Evolutionary conservation across 1,284 basidiomycete genomes (phyloP).

Genomic region (Leccinum griseonigrum): DNA sequence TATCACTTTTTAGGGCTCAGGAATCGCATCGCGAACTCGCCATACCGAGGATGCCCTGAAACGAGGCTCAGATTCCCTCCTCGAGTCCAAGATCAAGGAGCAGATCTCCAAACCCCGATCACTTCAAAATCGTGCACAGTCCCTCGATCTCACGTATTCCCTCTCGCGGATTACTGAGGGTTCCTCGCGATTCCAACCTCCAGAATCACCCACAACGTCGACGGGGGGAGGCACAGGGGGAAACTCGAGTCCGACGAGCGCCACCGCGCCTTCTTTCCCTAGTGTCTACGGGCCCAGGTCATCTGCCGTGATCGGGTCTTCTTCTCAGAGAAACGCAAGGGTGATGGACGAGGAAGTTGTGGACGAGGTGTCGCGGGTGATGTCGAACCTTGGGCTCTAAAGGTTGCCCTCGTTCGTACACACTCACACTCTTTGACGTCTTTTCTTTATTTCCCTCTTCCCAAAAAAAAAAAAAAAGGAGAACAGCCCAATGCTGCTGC

Average conservation of each 20-base stretch:
- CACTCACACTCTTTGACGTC: constrained; percentile 8
- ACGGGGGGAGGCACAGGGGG: constrained; percentile 61
- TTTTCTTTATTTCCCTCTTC: constrained; percentile 7
- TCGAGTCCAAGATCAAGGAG: constrained; percentile 85
- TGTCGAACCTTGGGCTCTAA: constrained; percentile 74
- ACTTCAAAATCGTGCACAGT: constrained; percentile 76
- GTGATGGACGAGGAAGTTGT: constrained; percentile 59
- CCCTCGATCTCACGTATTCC: constrained; percentile 75
- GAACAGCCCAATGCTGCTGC: constrained; percentile 3
- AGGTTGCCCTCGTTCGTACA: constrained; percentile 18
- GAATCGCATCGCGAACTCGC: constrained; percentile 60
- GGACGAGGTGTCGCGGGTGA: constrained; percentile 74
- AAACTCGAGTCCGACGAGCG: constrained; percentile 71
- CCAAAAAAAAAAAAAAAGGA: constrained; percentile 8
- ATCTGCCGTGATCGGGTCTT: constrained; percentile 47
- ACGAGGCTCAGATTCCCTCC: constrained; percentile 81
- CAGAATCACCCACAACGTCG: constrained; percentile 78
- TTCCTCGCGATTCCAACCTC: constrained; percentile 55
- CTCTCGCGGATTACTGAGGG: constrained; percentile 73
- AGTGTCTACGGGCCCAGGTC: constrained; percentile 72
- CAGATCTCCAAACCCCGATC: constrained; percentile 73
- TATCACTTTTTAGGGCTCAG: constrained; percentile 49
- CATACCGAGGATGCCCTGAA: constrained; percentile 75
- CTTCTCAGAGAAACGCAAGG: constrained; percentile 45
- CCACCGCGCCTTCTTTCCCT: constrained; percentile 75